Evolutionary conservation across 2,329 filamentous ascomycete genomes (phyloP), one percentile per base, ranked within the genome.

Genomic region (Fusarium marasasianum): DNA sequence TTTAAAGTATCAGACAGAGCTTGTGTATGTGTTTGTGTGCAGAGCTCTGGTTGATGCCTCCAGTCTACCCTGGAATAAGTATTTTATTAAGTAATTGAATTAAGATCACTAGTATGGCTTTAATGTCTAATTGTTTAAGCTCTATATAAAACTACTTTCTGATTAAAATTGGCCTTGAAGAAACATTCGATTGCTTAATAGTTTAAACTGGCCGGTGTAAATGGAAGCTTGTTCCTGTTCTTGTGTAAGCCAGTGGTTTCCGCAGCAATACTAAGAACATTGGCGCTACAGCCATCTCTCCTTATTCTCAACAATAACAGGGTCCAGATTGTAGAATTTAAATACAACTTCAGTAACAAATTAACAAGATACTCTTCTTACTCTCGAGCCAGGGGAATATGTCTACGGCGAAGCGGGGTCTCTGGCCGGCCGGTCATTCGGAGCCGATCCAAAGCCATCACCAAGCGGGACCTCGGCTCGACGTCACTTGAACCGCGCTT

Each of bases 391-490:
- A 51, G 31, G 2, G 7, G 4, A 53, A 26, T 24, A 35, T 53
- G 5, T 24, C 48, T 18, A 9, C 35, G 35, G 51, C 24, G 33
- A 54, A 40, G 51, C 35, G 51, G 51, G 51, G 35, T 29, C 50
- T 29, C 3, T 35, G 18, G n/a, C 48, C 29, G 37, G 51, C 56
- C 66, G 51, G 40, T n/a, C n/a, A 41, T 57, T 76, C 72, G 69
- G 66, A 65, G 62, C 69, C 66, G 65, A 73, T 69, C 22, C 35
- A 26, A 50, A 63, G 40, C 59, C 59, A 70, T 48, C 59, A 26
- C 33, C 53, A 71, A 70, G 56, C 67, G 73, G 59, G 70, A 75
- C 77, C 77, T 78, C 77, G 77, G 77, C 69, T 76, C 74, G 58
- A 75, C 60, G 56, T 67, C 74, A 66, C 55, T 54, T 45, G 35